Conservation (phyloP, 2,329 filamentous ascomycete species). For the Chaetomium strumarium region DNA sequence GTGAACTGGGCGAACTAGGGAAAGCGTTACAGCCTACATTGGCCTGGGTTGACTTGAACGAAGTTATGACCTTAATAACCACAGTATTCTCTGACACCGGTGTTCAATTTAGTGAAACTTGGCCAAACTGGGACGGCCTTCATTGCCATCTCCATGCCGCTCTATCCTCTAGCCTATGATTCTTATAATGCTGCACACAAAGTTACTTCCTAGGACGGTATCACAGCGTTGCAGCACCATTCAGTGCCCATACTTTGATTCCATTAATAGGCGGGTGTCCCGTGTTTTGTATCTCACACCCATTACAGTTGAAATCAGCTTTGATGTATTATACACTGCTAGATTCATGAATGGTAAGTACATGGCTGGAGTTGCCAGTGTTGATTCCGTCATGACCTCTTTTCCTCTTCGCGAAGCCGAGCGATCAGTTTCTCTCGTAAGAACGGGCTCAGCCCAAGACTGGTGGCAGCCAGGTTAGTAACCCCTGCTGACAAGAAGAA, state of each 20-base stretch:
- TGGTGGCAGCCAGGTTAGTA: slow-evolving; percentile 25
- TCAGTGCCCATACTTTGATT: background rate
- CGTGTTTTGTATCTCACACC: background rate
- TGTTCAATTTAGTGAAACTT: too few relatives aligned
- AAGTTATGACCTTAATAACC: background rate
- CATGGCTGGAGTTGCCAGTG: background rate
- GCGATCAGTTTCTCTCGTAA: slow-evolving; percentile 49
- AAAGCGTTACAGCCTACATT: background rate
- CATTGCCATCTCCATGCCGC: too few relatives aligned
- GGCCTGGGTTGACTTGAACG: background rate
- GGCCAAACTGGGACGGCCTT: too few relatives aligned
- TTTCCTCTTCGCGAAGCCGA: slow-evolving; percentile 47
- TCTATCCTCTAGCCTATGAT: too few relatives aligned
- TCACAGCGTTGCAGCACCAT: too few relatives aligned
- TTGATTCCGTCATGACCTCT: slow-evolving; percentile 22
- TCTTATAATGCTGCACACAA: too few relatives aligned
- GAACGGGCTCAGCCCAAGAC: slow-evolving; percentile 50
- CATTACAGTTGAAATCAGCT: background rate
- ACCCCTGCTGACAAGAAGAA: background rate
- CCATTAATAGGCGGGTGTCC: background rate
- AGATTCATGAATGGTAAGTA: background rate
- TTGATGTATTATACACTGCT: background rate
- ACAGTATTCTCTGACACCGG: background rate
- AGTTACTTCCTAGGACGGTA: too few relatives aligned
- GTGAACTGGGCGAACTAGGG: background rate